A percentile compares a stretch with the other conserved stretches of the same genome.
Conservation (phyloP, 257 asterid species). For the Coffea canephora region DNA sequence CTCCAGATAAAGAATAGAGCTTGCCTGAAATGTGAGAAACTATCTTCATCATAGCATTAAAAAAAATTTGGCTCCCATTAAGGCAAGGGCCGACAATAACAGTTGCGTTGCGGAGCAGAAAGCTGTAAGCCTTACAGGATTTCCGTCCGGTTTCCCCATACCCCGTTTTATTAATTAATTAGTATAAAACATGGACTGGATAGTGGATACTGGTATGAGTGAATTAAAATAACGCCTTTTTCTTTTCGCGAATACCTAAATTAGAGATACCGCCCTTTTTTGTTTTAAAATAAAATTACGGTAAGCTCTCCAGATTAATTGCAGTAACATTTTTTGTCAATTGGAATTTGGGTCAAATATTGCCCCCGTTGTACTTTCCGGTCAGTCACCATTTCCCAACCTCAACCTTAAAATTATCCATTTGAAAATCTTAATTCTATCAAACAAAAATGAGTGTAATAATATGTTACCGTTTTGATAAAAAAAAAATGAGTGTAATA, state of each 20-base stretch:
- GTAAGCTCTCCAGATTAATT: background rate
- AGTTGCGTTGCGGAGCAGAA: background rate
- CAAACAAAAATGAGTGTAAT: no score
- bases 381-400: no score
- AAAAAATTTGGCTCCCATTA: background rate
- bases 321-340: background rate
- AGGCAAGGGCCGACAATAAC: background rate
- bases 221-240: background rate
- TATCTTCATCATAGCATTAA: background rate
- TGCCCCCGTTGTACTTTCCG: no score
- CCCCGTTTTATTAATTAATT: background rate
- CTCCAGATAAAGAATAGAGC: background rate
- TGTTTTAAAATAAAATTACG: background rate
- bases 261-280: background rate
- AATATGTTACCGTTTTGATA: no score
- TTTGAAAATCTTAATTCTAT: no score
- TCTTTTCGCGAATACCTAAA: background rate
- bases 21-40: constrained; percentile 2
- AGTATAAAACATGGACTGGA: background rate
- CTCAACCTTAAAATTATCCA: no score
- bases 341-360: no score
- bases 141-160: background rate
- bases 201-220: no score
- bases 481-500: no score
- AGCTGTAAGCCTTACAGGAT: background rate